Base-by-base conservation (phyloP, 345 rosid genomes). In the Clarkia xantiana region DNA sequence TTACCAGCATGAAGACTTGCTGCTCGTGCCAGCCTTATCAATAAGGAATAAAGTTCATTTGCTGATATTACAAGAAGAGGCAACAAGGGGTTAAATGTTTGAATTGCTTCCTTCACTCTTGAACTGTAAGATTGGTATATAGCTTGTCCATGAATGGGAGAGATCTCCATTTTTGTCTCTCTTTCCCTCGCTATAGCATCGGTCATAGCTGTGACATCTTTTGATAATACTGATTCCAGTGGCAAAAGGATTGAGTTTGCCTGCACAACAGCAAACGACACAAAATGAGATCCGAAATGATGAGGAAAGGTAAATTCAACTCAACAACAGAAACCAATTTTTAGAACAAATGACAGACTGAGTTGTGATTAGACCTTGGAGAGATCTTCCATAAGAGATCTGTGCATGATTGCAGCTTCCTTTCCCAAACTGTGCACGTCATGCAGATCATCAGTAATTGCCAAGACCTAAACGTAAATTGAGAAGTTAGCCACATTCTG, bases 1-100 rank as follows among this genome's bases (percentile, higher is more conserved):
- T 80, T 82, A 50, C 93, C 89, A 17, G 96, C 82, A 66, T 84
- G 94, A 39, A 80, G 75, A 71, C 89, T 79, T 54, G 97, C 94
- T 54, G 84, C 71, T 60, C 72, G 76, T 40, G 94, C 97, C 57
- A 88, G 94, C 72, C 71, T 81, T 36, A 67, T 70, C 63, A 82
- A 57, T 69, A 84, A 67, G 41, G 74, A 66, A 67, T 74, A 67
- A 19, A 88, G 70, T 55, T 70, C 89, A 70, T 75, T 73, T 59
- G 78, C 93, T 23, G 86, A 73, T 56, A 45, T 49, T 54, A 61
- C 44, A 52, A 74, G 71, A 51, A 93, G 67, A 55, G 81, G 82
- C 50, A 79, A 68, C 66, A 67, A 63, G 36, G 79, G 82, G 65
- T 70, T 76, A 59, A 81, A 65, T 59, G 65, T 67, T 73, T 76